Evolutionary conservation across 2,329 filamentous ascomycete species (phyloP), one percentile per base, ranked within the genome.

Genomic region (Curvularia verruculosa): DNA sequence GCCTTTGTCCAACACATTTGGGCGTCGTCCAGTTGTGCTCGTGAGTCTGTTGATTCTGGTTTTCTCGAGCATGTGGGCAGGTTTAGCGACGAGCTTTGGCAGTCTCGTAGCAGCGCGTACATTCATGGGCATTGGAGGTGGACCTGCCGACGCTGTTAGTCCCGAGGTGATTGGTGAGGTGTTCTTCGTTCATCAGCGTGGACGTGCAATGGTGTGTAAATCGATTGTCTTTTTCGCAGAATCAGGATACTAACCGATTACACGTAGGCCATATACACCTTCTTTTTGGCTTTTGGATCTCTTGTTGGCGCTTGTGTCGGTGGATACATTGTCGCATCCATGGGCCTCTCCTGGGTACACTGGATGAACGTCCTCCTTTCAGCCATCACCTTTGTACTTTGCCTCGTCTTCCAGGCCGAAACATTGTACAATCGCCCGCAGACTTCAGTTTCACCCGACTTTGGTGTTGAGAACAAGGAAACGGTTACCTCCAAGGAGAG

Each of bases 141-240:
- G 72, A 1, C 70, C 76, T 3, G 73, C 75, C 7, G 77, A 79
- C 60, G 76, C 75, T 15, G 68, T 79, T 15, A 72, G 77, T 8
- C 77, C 77, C 6, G 75, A 76, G 61, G 71, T 78, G 9, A 70
- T 79, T 9, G 77, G 76, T 1, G 77, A 79, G 50, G 68, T 78
- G 2, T 79, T 78, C 62, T 80, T 79, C 52, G 70, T 79, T 23
- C 78, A 79, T 49, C 70, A 79, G 54, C 70, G 75, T 15, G 77
- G 77, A 37, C 69, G 77, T 43, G 77, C 75, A 3, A 74, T 79
- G 71, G 75, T 75, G 49, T 64, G 60, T 26, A 39, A 9, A 48
- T n/a, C 5, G 18, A n/a, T 5, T 36, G 34, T 36, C 15, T 36
- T 7, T 36, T 18, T 6, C 13, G 15, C 15, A 18, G 10, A 21